phyloP scores from a whole-genome alignment of 345 rosid species.

The Gossypium stocksii region DNA sequence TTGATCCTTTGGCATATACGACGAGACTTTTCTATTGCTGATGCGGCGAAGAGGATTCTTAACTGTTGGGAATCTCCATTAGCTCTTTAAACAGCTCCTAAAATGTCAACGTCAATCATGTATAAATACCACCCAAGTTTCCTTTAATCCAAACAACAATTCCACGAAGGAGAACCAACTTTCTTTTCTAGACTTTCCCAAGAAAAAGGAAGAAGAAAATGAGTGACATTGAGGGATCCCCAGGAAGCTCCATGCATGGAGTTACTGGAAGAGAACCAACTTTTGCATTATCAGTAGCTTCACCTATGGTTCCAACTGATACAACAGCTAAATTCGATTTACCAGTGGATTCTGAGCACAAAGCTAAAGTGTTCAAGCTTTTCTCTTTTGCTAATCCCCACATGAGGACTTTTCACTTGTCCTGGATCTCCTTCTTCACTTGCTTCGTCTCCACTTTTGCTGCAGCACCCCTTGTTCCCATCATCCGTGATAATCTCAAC shows the following conservation, averaged over 20 bases:
- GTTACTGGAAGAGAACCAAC: constrained; percentile 7
- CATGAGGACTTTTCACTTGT: constrained; percentile 6
- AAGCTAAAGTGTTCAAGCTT: constrained; percentile 4
- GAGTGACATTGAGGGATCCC: constrained; percentile 19
- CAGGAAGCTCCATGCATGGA: constrained; percentile 14
- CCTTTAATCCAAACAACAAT: not conserved
- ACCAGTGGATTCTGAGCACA: constrained; percentile 2
- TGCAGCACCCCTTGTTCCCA: constrained; percentile 9
- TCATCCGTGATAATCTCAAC: constrained; percentile 5
- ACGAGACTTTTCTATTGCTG: constrained; percentile 28
- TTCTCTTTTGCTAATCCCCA: constrained; percentile 5
- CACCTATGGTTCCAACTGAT: constrained; percentile 5
- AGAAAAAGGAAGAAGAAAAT: constrained; percentile 18
- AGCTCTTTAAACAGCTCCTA: constrained; percentile 22
- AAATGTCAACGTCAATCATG: constrained; percentile 47
- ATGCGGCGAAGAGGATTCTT: constrained; percentile 65
- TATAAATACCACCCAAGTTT: constrained; percentile 29
- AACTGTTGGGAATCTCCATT: constrained; percentile 46
- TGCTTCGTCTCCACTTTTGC: constrained; percentile 6
- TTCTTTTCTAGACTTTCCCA: not conserved
- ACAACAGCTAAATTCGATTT: constrained; percentile 1
- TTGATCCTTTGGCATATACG: constrained; percentile 61
- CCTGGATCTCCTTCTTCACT: constrained; percentile 9
- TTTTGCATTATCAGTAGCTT: constrained; percentile 4
- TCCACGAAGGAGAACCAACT: not conserved